These are phyloP conservation scores for Tuber magnatum DNA, from an alignment of 495 filamentous ascomycete species.

Conservation along the genomic window DNA sequence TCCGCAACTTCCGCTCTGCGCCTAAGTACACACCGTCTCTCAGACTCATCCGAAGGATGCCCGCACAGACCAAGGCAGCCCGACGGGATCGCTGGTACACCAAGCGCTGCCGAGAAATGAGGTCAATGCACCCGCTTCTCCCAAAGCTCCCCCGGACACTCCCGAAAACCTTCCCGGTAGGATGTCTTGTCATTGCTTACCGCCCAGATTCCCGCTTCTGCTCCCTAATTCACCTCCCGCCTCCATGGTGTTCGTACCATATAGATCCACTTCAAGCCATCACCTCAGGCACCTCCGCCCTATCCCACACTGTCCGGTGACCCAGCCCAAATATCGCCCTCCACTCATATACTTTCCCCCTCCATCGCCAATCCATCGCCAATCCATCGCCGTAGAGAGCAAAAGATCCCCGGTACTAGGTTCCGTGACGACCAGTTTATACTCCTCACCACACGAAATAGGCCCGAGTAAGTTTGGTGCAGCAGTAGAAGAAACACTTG, in stretches of 20 bases:
- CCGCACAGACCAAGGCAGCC: background rate
- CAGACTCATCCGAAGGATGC: background rate
- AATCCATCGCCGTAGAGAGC: background rate
- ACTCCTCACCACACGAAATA: background rate
- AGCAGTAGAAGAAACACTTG: background rate
- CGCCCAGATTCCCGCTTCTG: background rate
- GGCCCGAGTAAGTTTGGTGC: background rate
- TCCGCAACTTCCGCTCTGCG: background rate
- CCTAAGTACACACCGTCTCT: background rate
- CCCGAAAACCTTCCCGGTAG: too few species aligned
- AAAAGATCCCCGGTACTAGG: background rate
- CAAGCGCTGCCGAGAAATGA: background rate
- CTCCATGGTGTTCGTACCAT: background rate
- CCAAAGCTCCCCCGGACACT: background rate
- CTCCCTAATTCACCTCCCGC: background rate
- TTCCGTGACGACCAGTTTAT: background rate
- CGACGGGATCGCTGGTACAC: background rate
- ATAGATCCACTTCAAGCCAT: background rate
- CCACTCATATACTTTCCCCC: background rate
- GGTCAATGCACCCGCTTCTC: background rate
- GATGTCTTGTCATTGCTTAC: background rate
- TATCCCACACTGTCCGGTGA: background rate
- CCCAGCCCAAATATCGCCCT: background rate
- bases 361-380: background rate
- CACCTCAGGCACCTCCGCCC: background rate